Percentiles rank a stretch among this genome's conserved stretches.
Evolutionary conservation across 768 basidiomycete genomes (phyloP).

Genomic region (Lactarius sanguifluus): DNA sequence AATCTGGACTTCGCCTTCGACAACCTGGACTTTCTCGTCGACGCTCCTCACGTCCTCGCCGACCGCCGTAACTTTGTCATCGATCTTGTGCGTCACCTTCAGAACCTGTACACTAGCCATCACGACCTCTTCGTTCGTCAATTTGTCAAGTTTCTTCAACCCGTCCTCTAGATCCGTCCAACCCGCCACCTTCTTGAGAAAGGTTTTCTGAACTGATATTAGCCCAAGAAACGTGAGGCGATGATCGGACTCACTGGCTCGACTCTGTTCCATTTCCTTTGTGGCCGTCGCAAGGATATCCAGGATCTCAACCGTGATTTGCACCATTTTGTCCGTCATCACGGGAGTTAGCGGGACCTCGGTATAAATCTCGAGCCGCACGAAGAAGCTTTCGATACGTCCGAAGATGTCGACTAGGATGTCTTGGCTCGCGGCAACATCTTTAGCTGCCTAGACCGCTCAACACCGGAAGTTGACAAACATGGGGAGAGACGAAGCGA

Average conservation of each 20-base stretch:
- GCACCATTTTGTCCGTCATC: no score
- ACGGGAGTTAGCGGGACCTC: not conserved
- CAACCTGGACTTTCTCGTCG: no score
- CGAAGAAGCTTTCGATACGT: no score
- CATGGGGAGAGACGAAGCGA: not conserved
- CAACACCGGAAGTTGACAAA: not conserved
- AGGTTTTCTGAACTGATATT: not conserved
- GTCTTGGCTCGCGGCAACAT: not conserved
- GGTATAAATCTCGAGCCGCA: no score
- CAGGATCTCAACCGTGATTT: no score
- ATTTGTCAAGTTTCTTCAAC: not conserved
- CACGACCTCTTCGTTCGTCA: not conserved
- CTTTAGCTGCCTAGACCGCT: no score
- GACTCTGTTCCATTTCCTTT: not conserved
- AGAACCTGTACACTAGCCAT: not conserved
- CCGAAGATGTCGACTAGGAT: not conserved
- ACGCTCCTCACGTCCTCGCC: no score
- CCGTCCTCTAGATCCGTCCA: not conserved
- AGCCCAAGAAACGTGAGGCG: no score
- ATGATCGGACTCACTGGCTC: not conserved
- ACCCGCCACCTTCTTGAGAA: not conserved
- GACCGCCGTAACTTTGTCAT: no score
- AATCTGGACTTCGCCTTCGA: no score
- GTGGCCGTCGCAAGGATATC: no score
- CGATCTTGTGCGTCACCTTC: no score